phyloP scores from a whole-genome alignment of 768 basidiomycete species.

The Galerina marginata region DNA sequence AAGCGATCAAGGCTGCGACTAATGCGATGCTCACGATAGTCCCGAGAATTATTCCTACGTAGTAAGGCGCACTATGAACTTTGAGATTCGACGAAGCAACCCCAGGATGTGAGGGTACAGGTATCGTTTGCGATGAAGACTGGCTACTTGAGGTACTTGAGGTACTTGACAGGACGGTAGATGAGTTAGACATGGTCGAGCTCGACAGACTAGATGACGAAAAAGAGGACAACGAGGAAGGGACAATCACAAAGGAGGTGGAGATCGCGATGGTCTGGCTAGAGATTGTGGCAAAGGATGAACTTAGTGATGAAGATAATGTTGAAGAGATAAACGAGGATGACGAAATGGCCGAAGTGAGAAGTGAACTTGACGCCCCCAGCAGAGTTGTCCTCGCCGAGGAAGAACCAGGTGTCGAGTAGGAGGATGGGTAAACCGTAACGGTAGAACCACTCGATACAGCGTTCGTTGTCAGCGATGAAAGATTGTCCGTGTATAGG shows the following conservation, averaged over 20 bases:
- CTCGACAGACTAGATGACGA: neutral
- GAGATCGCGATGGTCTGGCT: neutral
- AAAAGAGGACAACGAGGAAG: neutral
- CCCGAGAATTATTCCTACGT: slow-evolving; percentile 56
- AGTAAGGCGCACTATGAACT: slow-evolving; percentile 48
- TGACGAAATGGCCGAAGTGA: neutral
- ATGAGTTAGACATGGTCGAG: neutral
- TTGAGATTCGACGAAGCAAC: slow-evolving; percentile 17
- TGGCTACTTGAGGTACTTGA: slow-evolving; percentile 6
- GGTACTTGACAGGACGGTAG: slow-evolving; percentile 7
- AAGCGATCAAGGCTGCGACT: slow-evolving; percentile 52
- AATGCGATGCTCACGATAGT: slow-evolving; percentile 49
- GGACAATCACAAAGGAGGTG: neutral
- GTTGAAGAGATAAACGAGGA: neutral
- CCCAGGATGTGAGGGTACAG: slow-evolving; percentile 11
- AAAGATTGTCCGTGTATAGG: neutral
- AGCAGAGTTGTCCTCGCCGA: neutral
- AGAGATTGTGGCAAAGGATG: neutral
- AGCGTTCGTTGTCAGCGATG: neutral
- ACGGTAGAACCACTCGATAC: neutral
- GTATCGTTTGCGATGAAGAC: slow-evolving; percentile 16
- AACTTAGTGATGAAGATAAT: no score
- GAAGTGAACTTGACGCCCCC: neutral
- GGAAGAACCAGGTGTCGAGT: neutral
- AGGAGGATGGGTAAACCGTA: slow-evolving; percentile 6